Percentiles rank a stretch among this genome's conserved stretches.
phyloP scores from a whole-genome alignment of 257 asterid genomes.

The Salvia miltiorrhiza region DNA sequence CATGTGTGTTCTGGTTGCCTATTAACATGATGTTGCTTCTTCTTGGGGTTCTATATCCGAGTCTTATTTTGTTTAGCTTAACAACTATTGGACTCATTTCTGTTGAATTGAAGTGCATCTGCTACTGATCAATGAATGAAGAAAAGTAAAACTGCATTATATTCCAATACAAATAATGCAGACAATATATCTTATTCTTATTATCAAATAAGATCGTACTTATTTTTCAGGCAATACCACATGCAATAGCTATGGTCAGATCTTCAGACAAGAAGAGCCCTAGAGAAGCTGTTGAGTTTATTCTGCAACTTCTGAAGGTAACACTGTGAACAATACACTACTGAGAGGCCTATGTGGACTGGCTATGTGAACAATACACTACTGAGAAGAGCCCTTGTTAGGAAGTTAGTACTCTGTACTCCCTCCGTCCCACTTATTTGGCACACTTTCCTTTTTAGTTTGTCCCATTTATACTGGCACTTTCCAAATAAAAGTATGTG shows the following conservation, averaged over 20 bases:
- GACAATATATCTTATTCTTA: slow-evolving; percentile 1
- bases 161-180: not conserved
- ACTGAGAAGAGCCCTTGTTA: no score
- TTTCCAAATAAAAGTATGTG: no score
- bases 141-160: not conserved
- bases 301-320: slow-evolving; percentile 97
- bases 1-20: not conserved
- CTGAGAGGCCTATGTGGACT: not conserved
- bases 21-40: slow-evolving; percentile 5
- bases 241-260: slow-evolving; percentile 87
- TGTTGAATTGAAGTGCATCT: not conserved
- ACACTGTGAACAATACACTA: not conserved
- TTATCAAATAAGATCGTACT: not conserved
- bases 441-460: no score
- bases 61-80: slow-evolving; percentile 12
- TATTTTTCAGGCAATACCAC: slow-evolving; percentile 84
- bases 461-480: no score
- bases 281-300: slow-evolving; percentile 96
- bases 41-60: not conserved
- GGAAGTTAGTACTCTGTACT: not conserved
- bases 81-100: slow-evolving; percentile 3
- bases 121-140: not conserved
- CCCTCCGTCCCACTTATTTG: no score
- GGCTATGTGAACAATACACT: not conserved
- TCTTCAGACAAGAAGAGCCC: slow-evolving; percentile 90